Evolutionary conservation across 768 basidiomycete species (phyloP).

Genomic region (Rhodosporidiobolus odoratus): DNA sequence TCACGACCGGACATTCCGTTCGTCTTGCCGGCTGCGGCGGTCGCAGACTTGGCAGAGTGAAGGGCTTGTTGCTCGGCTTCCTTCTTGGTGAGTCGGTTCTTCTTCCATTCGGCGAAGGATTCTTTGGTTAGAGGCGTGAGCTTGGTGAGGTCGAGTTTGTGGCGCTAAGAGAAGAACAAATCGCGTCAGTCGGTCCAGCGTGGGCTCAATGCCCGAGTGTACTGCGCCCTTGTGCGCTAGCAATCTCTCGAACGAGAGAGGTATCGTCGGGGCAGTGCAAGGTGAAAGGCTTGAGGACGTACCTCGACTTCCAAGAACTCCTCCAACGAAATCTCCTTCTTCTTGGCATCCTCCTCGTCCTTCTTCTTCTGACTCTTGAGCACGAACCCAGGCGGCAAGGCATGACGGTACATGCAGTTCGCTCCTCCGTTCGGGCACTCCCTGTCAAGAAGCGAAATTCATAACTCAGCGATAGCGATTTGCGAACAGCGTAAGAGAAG

Average conservation of each 20-base stretch:
- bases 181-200: no score
- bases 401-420: constrained; percentile 87
- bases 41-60: constrained; percentile 73
- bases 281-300: constrained; percentile 35
- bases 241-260: neutral
- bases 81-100: constrained; percentile 91
- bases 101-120: constrained; percentile 89
- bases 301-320: constrained; percentile 98
- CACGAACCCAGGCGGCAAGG: constrained; percentile 90
- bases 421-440: constrained; percentile 48
- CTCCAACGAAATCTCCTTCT: constrained; percentile 82
- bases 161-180: constrained; percentile 57
- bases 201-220: no score
- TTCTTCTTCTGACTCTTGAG: constrained; percentile 91
- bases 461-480: neutral
- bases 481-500: neutral
- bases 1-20: constrained; percentile 93
- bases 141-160: constrained; percentile 77
- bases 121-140: constrained; percentile 91
- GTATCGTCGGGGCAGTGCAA: neutral
- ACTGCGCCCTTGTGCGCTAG: no score
- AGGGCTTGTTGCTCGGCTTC: constrained; percentile 75
- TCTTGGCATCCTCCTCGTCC: constrained; percentile 74
- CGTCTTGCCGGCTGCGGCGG: constrained; percentile 79
- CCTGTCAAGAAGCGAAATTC: neutral